Base-by-base conservation (phyloP, 768 basidiomycete species). In the Phaffia australis region DNA sequence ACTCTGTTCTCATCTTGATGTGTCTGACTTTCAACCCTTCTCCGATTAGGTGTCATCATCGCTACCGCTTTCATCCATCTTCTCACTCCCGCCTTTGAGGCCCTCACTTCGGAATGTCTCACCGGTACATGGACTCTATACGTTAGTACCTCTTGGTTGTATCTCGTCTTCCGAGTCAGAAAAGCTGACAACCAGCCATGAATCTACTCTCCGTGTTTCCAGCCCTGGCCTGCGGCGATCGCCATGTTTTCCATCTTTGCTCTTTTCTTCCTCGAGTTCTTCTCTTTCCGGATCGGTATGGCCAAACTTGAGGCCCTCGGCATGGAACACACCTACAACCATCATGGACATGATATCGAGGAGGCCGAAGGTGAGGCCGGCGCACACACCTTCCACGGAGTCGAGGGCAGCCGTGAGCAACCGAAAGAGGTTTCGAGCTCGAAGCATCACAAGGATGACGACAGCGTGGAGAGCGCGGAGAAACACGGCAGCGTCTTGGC, bases 201-300 rank as follows among this genome's bases (percentile, higher is more conserved):
- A 32, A 23, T 27, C 25, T 19, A 14, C 16, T 30, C 55, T 65
- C 16, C 27, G 65, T 21, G 51, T 56, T 27, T 19, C 6, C 69
- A 92, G 88, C 87, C 87, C 6, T 94, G 88, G 76, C 81, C 88
- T 0, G 80, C 93, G 6, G 91, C 85, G 0, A 78, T 95, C 32
- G 86, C 87, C 65, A 82, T 97, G 75, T 72, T 85, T 52, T 85
- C 88, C 72, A 85, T 95, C 47, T 56, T 61, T 46, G 15, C 47
- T 14, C 52, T 66, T 29, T 66, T 66, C 54, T 29, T 61, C 46
- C 59, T 66, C 59, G 66, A 67, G 30, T 48, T 67, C 42, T 55
- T 61, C 30, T 23, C 66, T 9, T 63, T 62, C 56, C 60, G 66
- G 32, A 32, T 48, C 32, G 65, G 66, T 15, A 62, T 61, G 21